Conservation (phyloP, 306 rosid genomes). For the Fagus sylvatica region DNA sequence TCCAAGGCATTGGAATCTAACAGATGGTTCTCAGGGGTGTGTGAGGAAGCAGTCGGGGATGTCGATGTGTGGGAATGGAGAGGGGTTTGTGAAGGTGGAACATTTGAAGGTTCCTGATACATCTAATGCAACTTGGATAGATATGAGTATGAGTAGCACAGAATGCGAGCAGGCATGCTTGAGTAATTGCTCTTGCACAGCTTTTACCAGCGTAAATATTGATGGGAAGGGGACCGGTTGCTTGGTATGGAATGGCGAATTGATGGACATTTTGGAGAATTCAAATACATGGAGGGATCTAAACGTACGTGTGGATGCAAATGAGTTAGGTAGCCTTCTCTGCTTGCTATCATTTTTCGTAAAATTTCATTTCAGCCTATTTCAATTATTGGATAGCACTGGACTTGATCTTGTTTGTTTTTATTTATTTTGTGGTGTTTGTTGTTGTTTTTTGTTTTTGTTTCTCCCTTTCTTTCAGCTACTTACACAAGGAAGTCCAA, state of each 20-base stretch:
- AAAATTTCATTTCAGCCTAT: neutral
- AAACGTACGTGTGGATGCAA: constrained; percentile 23
- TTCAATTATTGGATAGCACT: neutral
- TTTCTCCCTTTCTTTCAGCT: neutral
- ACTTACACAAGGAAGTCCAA: neutral
- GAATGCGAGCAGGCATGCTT: constrained; percentile 23
- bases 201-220: constrained; percentile 21
- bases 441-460: neutral
- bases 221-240: constrained; percentile 17
- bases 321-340: neutral
- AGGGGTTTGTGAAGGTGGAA: neutral
- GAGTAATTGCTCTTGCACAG: constrained; percentile 35
- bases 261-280: constrained; percentile 29
- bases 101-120: constrained; percentile 4
- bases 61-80: constrained; percentile 18
- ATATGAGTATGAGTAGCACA: constrained; percentile 1
- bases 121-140: neutral
- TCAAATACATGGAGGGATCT: constrained; percentile 12
- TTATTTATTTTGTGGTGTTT: too few species aligned
- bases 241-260: constrained; percentile 28
- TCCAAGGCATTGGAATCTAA: too few species aligned
- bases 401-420: too few species aligned
- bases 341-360: neutral
- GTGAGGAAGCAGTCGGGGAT: neutral
- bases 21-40: constrained; percentile 17